Evolutionary conservation across 306 rosid genomes (phyloP).

Genomic region (Corylus heterophylla): DNA sequence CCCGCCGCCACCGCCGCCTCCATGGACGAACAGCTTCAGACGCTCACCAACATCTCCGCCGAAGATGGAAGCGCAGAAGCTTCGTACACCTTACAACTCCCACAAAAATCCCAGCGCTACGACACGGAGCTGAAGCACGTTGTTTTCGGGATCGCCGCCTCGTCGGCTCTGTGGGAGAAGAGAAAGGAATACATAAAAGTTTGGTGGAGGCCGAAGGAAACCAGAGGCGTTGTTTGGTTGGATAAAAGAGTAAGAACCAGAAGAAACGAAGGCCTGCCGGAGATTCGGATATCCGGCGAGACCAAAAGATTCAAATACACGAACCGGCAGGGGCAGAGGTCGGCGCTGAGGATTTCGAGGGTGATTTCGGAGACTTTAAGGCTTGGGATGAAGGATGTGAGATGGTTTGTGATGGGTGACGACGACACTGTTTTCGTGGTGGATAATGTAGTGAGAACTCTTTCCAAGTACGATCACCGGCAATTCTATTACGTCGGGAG

Average conservation of each 20-base stretch:
- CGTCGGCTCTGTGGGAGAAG: constrained; percentile 63
- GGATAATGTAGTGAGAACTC: constrained; percentile 66
- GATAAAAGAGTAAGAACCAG: constrained; percentile 43
- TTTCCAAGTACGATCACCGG: constrained; percentile 70
- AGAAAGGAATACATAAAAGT: constrained; percentile 79
- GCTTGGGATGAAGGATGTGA: constrained; percentile 82
- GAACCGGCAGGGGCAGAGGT: constrained; percentile 69
- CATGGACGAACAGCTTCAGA: constrained; percentile 28
- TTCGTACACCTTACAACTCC: neutral
- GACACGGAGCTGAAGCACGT: constrained; percentile 66
- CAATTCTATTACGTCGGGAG: constrained; percentile 81
- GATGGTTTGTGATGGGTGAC: constrained; percentile 96
- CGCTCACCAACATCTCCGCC: constrained; percentile 29
- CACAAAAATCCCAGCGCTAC: constrained; percentile 21
- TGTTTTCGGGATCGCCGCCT: constrained; percentile 85
- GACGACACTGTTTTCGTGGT: constrained; percentile 85
- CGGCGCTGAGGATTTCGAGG: constrained; percentile 87
- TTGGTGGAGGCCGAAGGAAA: constrained; percentile 86
- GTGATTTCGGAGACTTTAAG: constrained; percentile 75
- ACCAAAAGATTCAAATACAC: constrained; percentile 59
- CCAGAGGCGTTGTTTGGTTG: constrained; percentile 86
- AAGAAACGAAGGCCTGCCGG: constrained; percentile 56
- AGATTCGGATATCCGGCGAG: constrained; percentile 61
- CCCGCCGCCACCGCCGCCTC: constrained; percentile 26
- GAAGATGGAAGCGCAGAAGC: neutral